Evolutionary conservation across 148 eudicot genomes (phyloP).

Genomic region (Vaccinium corymbosum): DNA sequence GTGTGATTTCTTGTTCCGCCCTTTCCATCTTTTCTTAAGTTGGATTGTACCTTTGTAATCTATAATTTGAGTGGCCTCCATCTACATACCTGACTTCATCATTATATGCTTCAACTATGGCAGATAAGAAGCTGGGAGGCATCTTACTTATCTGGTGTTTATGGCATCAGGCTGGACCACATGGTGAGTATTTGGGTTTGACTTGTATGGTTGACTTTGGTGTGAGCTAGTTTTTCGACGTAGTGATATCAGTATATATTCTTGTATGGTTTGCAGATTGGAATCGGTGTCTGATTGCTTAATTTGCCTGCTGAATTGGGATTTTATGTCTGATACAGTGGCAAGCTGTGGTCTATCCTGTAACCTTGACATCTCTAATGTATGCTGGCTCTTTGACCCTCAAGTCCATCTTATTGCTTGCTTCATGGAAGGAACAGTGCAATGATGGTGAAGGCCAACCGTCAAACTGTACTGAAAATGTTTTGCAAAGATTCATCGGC

Average conservation of each 20-base stretch:
- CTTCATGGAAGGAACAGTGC: slow-evolving; percentile 37
- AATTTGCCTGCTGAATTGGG: slow-evolving; percentile 50
- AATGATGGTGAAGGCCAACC: slow-evolving; percentile 23
- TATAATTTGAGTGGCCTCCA: not conserved
- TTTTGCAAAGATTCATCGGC: slow-evolving; percentile 22
- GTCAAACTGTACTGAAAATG: slow-evolving; percentile 24
- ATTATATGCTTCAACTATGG: slow-evolving; percentile 10
- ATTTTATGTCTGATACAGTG: slow-evolving; percentile 83
- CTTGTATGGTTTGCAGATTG: slow-evolving; percentile 45
- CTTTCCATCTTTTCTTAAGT: not conserved
- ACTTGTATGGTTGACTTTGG: not conserved
- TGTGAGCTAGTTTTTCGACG: slow-evolving; percentile 10
- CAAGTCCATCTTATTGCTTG: slow-evolving; percentile 44
- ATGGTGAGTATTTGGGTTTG: slow-evolving; percentile 43
- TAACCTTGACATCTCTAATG: slow-evolving; percentile 77
- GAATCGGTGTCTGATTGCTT: slow-evolving; percentile 46
- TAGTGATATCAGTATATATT: slow-evolving; percentile 26
- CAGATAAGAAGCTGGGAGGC: slow-evolving; percentile 55
- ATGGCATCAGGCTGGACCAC: slow-evolving; percentile 67
- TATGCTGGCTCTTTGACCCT: slow-evolving; percentile 67
- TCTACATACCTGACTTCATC: not conserved
- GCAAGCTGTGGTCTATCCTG: slow-evolving; percentile 67
- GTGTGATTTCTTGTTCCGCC: not conserved
- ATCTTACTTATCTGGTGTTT: slow-evolving; percentile 37
- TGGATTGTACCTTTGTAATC: not conserved